Conservation (phyloP, 2,329 filamentous ascomycete genomes). For the Bipolaris gigantea region DNA sequence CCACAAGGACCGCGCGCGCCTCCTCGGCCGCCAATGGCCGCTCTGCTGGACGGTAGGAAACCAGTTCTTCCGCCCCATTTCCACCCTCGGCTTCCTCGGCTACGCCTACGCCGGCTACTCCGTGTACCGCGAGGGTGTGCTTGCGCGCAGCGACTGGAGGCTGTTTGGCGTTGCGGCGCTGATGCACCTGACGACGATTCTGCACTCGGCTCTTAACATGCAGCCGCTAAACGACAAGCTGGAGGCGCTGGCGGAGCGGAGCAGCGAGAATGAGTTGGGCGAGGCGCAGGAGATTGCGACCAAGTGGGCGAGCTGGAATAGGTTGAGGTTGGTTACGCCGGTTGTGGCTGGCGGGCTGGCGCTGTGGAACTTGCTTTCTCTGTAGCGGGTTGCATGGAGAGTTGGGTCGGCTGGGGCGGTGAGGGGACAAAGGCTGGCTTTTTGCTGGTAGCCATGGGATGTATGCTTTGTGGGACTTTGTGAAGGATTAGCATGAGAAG, state of each 20-base stretch:
- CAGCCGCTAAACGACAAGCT: constrained; percentile 55
- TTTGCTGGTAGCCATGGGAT: neutral
- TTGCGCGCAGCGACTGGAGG: constrained; percentile 50
- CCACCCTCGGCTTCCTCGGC: constrained; percentile 52
- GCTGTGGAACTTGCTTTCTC: constrained; percentile 34
- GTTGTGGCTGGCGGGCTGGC: constrained; percentile 40
- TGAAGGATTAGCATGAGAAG: neutral
- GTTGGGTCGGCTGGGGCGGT: neutral
- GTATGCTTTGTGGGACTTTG: neutral
- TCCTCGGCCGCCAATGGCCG: constrained; percentile 55
- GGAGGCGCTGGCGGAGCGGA: constrained; percentile 45
- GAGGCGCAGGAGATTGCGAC: constrained; percentile 39
- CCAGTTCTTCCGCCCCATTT: constrained; percentile 56
- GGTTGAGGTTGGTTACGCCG: constrained; percentile 40
- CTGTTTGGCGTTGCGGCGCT: constrained; percentile 49
- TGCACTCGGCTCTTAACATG: constrained; percentile 57
- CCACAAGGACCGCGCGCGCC: constrained; percentile 48
- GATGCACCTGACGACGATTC: constrained; percentile 52
- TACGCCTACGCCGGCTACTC: constrained; percentile 51
- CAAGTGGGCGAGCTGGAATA: constrained; percentile 44
- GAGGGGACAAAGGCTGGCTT: neutral
- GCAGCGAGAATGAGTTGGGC: constrained; percentile 35
- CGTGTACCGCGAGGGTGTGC: constrained; percentile 33
- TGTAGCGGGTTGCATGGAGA: constrained; percentile 5
- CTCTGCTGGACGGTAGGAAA: constrained; percentile 56